Base-by-base conservation (phyloP, 345 rosid genomes). In the Lenwebbia sp. region DNA sequence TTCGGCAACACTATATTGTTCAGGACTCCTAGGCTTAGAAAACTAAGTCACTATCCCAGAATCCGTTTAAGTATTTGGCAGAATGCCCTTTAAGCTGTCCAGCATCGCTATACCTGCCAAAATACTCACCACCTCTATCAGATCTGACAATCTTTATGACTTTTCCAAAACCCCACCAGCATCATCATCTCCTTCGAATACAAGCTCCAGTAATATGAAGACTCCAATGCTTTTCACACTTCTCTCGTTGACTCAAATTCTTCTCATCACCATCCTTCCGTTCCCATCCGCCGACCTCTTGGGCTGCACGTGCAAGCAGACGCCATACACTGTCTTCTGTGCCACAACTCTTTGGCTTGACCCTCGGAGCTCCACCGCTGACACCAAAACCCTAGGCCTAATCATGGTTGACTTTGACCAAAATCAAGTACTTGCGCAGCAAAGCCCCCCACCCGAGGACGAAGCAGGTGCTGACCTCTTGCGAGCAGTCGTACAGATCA, bases 351-450 rank as follows among this genome's bases (percentile, higher is more conserved):
- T 81, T 47, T 1, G 47, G 54, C 55, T 82, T n/a, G 84, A 78
- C 50, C 87, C 76, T 40, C 53, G 82, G 52, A 85, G 70, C 74
- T 37, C 57, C 26, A n/a, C 53, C 17, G 74, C 54, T 7, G 84
- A 47, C 75, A 62, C 75, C 75, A 14, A 89, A 37, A 54, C 55
- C 33, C 87, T 90, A 13, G 91, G 57, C 33, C 86, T 83, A 52
- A 88, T 93, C 86, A 85, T 86, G 33, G 86, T 88, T 12, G 86
- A 75, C 89, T 51, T 47, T 87, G 26, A 3, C 70, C 23, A 65
- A 88, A 50, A 90, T 89, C 86, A 78, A 82, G 14, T 4, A 60
- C 83, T 62, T 87, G 58, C 86, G 57, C 4, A 84, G 85, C 49
- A 57, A 44, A 13, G 55, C 87, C 84, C 56, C 82, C 70, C 21